phyloP scores from a whole-genome alignment of 2,329 filamentous ascomycete genomes.

The Colletotrichum navitas region DNA sequence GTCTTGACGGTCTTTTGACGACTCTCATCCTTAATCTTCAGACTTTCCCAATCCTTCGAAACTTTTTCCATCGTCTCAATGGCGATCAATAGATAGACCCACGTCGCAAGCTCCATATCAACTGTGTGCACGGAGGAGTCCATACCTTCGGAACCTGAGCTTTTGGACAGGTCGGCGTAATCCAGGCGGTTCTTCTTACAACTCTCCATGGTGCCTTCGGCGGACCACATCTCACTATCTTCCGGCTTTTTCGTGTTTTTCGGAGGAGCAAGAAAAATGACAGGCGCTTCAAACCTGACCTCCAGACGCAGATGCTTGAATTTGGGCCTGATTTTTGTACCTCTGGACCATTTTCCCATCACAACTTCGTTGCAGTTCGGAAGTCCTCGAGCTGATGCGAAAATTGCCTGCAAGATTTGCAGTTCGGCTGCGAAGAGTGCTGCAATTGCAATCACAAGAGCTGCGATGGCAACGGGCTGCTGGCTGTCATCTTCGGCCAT shows the following conservation, averaged over 20 bases:
- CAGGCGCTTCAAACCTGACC: slow-evolving; percentile 30
- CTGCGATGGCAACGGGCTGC: slow-evolving; percentile 9
- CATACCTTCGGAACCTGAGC: background rate
- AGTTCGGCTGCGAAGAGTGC: slow-evolving; percentile 20
- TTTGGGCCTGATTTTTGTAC: slow-evolving; percentile 2
- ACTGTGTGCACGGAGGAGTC: slow-evolving; percentile 25
- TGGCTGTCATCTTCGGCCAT: slow-evolving; percentile 11
- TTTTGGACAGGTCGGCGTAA: background rate
- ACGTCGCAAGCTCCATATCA: slow-evolving; percentile 25
- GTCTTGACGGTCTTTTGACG: background rate
- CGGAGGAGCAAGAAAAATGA: slow-evolving; percentile 27
- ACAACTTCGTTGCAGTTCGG: slow-evolving; percentile 27
- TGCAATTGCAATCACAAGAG: slow-evolving; percentile 22
- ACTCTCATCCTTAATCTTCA: background rate
- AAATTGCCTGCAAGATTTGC: slow-evolving; percentile 29
- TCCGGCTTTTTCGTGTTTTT: background rate
- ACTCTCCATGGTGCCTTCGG: background rate
- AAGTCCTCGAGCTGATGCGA: slow-evolving; percentile 16
- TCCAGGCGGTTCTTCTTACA: slow-evolving; percentile 7
- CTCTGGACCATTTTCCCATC: slow-evolving; percentile 27
- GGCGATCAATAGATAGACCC: slow-evolving; percentile 19
- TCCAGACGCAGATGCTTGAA: slow-evolving; percentile 17
- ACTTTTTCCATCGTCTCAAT: slow-evolving; percentile 31
- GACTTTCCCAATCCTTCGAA: slow-evolving; percentile 7
- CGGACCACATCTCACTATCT: background rate